Evolutionary conservation across 1,284 basidiomycete species (phyloP).

Genomic region (Cystobasidium sp.): DNA sequence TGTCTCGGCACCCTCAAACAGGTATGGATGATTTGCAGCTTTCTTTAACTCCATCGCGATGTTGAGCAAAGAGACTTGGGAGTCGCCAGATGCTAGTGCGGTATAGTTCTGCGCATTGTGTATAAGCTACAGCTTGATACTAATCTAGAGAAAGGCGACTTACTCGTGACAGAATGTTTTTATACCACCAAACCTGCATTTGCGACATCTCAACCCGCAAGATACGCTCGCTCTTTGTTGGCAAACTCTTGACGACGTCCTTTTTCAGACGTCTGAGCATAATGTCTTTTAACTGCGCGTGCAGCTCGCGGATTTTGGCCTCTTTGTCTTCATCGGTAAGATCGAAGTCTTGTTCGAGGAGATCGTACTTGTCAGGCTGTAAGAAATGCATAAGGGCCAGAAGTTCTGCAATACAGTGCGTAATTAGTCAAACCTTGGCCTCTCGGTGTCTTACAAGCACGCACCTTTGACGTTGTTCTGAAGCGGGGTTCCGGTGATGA

Average conservation of each 20-base stretch:
- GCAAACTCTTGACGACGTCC: constrained; percentile 95
- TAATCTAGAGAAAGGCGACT: constrained; percentile 42
- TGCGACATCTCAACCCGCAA: constrained; percentile 97
- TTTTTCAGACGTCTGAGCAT: constrained; percentile 96
- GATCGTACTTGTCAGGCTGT: constrained; percentile 94
- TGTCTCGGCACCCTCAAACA: constrained; percentile 94
- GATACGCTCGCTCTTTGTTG: constrained; percentile 97
- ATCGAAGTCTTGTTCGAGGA: constrained; percentile 88
- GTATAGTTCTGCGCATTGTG: constrained; percentile 76
- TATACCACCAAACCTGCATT: constrained; percentile 97
- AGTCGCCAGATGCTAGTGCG: constrained; percentile 80
- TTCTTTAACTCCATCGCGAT: constrained; percentile 97
- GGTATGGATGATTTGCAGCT: constrained; percentile 95
- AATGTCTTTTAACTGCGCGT: constrained; percentile 87
- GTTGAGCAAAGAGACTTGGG: constrained; percentile 88
- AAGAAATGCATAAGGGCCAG: constrained; percentile 98
- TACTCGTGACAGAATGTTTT: constrained; percentile 96
- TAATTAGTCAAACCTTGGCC: no score
- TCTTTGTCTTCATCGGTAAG: constrained; percentile 89
- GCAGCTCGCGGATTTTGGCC: constrained; percentile 90
- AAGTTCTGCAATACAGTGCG: constrained; percentile 66
- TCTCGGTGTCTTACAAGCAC: no score
- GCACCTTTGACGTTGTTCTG: constrained; percentile 98
- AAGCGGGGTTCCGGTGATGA: constrained; percentile 97
- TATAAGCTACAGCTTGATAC: not conserved